A percentile compares a stretch with the other conserved stretches of the same genome.
Evolutionary conservation across 768 basidiomycete species (phyloP).

Genomic region (Leccinum subgranulosum): DNA sequence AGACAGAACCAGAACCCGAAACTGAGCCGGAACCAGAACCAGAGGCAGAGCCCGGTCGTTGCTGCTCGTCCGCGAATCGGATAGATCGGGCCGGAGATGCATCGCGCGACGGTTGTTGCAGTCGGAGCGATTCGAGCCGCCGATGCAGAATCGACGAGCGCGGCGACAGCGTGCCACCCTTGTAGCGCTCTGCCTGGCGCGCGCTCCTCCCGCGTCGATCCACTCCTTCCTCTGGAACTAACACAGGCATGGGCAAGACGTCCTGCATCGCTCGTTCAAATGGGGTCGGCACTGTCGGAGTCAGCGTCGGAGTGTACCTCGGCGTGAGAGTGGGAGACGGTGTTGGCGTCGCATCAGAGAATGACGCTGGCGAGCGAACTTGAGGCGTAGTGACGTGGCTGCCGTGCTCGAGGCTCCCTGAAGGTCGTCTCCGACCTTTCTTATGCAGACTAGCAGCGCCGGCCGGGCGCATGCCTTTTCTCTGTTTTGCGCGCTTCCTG

Average conservation of each 20-base stretch:
- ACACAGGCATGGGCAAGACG: background rate
- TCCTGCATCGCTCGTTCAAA: constrained; percentile 4
- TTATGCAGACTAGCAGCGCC: constrained; percentile 1
- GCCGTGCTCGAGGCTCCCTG: background rate
- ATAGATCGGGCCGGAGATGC: constrained; percentile 47
- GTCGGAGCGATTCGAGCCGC: constrained; percentile 29
- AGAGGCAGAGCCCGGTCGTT: constrained; percentile 10
- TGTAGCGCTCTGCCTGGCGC: constrained; percentile 8
- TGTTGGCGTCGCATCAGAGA: background rate
- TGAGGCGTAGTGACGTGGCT: background rate
- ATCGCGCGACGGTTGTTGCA: constrained; percentile 32
- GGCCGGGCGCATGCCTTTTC: constrained; percentile 15
- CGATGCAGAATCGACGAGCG: constrained; percentile 27
- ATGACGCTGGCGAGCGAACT: background rate
- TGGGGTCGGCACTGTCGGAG: background rate
- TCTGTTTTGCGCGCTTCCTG: constrained; percentile 26
- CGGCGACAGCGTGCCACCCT: constrained; percentile 9
- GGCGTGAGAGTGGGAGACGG: background rate
- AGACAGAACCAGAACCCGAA: background rate
- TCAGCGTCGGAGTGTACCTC: background rate
- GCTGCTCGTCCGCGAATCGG: constrained; percentile 40
- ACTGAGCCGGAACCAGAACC: background rate
- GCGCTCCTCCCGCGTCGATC: constrained; percentile 25
- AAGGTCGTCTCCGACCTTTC: constrained; percentile 11
- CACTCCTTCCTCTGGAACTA: background rate